Evolutionary conservation across 208 protist genomes (phyloP), one percentile per base, ranked within the genome.

Genomic region (Trypanosoma lewisi): DNA sequence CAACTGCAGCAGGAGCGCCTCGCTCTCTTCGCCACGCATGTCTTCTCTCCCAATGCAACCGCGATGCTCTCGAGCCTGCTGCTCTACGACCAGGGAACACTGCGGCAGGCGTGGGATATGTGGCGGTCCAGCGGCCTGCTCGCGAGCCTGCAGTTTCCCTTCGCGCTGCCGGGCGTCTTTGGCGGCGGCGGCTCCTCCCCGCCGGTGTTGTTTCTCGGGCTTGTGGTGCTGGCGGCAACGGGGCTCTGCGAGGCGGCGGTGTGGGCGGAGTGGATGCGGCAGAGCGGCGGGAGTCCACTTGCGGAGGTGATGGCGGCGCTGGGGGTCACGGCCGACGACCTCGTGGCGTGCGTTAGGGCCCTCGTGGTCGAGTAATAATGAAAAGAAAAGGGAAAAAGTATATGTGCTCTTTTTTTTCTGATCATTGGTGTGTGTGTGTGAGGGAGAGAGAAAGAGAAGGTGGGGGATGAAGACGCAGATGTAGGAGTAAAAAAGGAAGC

Each of bases 41-140:
- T 87, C 21, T 82, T 93, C 45, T 78, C 77, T 30, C 53, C 67
- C 5, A 72, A 84, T 17, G 74, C 69, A 8, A 60, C 80, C 16
- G 75, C 70, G n/a, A 59, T 70, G 34, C 70, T 89, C 17, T 77
- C 78, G 25, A 77, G 76, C 16, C 74, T 93, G 33, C 75, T 87
- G 9, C 42, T 86, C 12, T 68, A 83, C 11, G 82, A 93, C 47
- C 45, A 77, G 44, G 23, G 33, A 31, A 39, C 36, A 69, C 64
- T 51, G 80, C 75, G 77, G 48, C 48, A 8, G 52, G 69, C 17
- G 64, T 91, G 69, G 85, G 70, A 39, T 78, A 49, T 64, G 1
- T 71, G 71, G 71, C 34, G 39, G 30, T 47, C 49, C 17, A 31
- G 28, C 12, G 63, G 54, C 7, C 59, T 75, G 28, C 54, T 84